A percentile compares a stretch with the other conserved stretches of the same genome.
phyloP scores from a whole-genome alignment of 1,284 basidiomycete genomes.

The Neotropicomus parvogracilis region DNA sequence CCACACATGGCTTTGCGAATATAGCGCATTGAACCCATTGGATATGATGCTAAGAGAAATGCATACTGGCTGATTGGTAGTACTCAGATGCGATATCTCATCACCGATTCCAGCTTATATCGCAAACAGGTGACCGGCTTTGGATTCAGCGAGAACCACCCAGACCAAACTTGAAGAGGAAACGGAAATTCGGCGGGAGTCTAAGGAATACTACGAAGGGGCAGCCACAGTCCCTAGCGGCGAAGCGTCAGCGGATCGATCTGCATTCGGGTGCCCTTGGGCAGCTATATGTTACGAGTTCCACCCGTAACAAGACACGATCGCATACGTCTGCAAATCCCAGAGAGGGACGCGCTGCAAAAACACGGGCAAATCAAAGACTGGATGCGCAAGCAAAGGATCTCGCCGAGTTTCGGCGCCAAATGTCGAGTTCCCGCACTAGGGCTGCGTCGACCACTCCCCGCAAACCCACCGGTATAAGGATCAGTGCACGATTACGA shows the following conservation, averaged over 20 bases:
- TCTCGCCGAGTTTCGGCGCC: constrained; percentile 57
- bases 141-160: constrained; percentile 80
- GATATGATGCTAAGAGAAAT: constrained; percentile 78
- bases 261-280: not conserved
- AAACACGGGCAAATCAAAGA: constrained; percentile 65
- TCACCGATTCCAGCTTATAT: constrained; percentile 5
- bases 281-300: constrained; percentile 14
- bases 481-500: constrained; percentile 63
- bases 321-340: constrained; percentile 21
- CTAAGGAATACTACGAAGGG: constrained; percentile 30
- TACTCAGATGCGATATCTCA: constrained; percentile 32
- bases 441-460: constrained; percentile 16
- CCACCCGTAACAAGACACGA: constrained; percentile 14
- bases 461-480: constrained; percentile 49
- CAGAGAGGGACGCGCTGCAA: constrained; percentile 56
- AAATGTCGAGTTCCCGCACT: constrained; percentile 33
- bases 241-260: constrained; percentile 26
- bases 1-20: constrained; percentile 6
- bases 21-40: constrained; percentile 83
- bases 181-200: constrained; percentile 36
- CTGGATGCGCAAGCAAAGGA: constrained; percentile 67
- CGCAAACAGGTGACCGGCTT: constrained; percentile 62
- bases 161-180: constrained; percentile 57
- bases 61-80: constrained; percentile 88
- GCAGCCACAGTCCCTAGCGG: constrained; percentile 16